Evolutionary conservation across 2,329 filamentous ascomycete species (phyloP).

Genomic region (Ilyonectria mors-panacis): DNA sequence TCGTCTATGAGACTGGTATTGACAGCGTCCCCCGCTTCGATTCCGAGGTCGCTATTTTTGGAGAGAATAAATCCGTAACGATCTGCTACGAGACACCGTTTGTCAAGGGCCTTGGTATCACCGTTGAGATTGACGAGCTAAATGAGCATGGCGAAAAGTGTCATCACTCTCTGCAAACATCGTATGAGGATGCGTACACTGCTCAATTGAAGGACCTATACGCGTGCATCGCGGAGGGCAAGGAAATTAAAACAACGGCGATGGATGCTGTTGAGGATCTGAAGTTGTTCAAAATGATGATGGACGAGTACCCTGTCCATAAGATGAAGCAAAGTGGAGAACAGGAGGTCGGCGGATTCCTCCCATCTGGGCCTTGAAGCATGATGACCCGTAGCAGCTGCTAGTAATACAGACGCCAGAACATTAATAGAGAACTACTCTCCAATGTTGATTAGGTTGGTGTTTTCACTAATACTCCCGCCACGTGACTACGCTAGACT

Average conservation of each 20-base stretch:
- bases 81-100: slow-evolving; percentile 69
- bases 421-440: too few species aligned
- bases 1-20: slow-evolving; percentile 69
- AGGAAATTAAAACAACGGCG: slow-evolving; percentile 48
- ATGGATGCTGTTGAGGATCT: slow-evolving; percentile 46
- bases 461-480: neutral
- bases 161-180: slow-evolving; percentile 48
- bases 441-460: too few species aligned
- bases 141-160: slow-evolving; percentile 48
- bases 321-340: neutral
- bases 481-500: neutral
- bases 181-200: slow-evolving; percentile 58
- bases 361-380: neutral
- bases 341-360: neutral
- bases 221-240: slow-evolving; percentile 37
- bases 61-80: slow-evolving; percentile 63
- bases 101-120: slow-evolving; percentile 64
- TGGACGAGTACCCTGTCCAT: slow-evolving; percentile 9
- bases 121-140: slow-evolving; percentile 59
- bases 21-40: slow-evolving; percentile 66
- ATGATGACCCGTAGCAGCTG: too few species aligned
- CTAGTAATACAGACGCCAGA: too few species aligned
- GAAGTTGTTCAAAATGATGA: slow-evolving; percentile 33
- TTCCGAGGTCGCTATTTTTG: slow-evolving; percentile 64
- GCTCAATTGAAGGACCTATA: slow-evolving; percentile 49